These are phyloP conservation scores for Diutina neorugosa DNA, from an alignment of 1,139 yeast species.

Conservation along the genomic window DNA sequence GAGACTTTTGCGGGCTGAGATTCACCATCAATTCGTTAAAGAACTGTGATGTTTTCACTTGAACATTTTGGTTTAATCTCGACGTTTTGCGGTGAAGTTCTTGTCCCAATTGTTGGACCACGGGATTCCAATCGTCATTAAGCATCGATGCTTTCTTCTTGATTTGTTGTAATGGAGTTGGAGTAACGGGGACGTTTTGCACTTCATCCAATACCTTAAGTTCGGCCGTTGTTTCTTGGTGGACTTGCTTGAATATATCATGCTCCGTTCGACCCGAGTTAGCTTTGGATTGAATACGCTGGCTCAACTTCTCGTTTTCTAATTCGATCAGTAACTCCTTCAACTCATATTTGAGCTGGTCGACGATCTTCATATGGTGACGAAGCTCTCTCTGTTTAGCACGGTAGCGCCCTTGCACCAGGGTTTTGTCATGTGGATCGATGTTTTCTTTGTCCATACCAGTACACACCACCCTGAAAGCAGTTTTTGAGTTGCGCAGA, in stretches of 20 bases:
- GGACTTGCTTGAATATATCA: background rate
- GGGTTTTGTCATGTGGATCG: background rate
- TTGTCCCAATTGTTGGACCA: background rate
- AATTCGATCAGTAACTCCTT: constrained; percentile 15
- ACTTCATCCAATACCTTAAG: constrained; percentile 6
- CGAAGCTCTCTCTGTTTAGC: constrained; percentile 16
- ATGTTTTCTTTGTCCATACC: constrained; percentile 1
- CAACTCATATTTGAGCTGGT: constrained; percentile 17
- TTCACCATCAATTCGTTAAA: constrained; percentile 14
- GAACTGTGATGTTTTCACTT: constrained; percentile 16
- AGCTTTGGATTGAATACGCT: constrained; percentile 4
- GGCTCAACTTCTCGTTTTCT: constrained; percentile 8
- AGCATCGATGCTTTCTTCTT: background rate
- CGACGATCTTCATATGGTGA: constrained; percentile 15
- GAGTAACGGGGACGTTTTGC: constrained; percentile 5
- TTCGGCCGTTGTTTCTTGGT: constrained; percentile 6
- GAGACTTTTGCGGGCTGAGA: constrained; percentile 6
- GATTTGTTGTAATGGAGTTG: constrained; percentile 1
- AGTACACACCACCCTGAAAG: background rate
- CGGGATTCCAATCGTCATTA: background rate
- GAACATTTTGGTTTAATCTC: constrained; percentile 8
- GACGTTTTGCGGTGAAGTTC: constrained; percentile 6
- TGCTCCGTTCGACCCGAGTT: constrained; percentile 7
- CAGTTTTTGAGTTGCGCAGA: background rate
- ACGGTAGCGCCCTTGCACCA: background rate